Evolutionary conservation across 2,329 filamentous ascomycete species (phyloP).

Genomic region (Parafenestella ontariensis): DNA sequence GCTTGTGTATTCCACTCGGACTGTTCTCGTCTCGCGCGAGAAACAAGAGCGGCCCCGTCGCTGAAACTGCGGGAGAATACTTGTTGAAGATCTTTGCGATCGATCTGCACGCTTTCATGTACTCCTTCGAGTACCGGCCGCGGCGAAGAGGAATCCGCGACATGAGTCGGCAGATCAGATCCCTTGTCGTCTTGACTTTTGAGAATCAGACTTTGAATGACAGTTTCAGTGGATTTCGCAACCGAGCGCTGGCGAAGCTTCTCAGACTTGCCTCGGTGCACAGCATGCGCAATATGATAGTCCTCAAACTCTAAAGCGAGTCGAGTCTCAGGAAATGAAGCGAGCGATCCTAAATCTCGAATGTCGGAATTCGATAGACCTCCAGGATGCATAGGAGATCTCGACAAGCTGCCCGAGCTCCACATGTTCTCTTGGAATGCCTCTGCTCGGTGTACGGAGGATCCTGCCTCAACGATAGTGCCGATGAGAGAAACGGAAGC

Average conservation of each 20-base stretch:
- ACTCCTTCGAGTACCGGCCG: background rate
- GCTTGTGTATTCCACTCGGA: constrained; percentile 6
- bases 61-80: constrained; percentile 8
- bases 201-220: constrained; percentile 7
- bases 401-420: constrained; percentile 5
- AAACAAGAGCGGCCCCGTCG: constrained; percentile 1
- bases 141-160: no score
- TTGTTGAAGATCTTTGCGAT: constrained; percentile 1
- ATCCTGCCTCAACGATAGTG: constrained; percentile 10
- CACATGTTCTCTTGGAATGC: constrained; percentile 9
- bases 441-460: constrained; percentile 12
- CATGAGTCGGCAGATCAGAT: no score
- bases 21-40: background rate
- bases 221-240: constrained; percentile 8
- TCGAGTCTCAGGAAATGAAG: background rate
- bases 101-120: background rate
- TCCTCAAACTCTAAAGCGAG: constrained; percentile 8
- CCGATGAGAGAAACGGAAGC: constrained; percentile 13
- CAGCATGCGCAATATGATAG: constrained; percentile 5
- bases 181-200: background rate
- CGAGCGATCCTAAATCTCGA: constrained; percentile 3
- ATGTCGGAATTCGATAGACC: constrained; percentile 10
- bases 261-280: constrained; percentile 9
- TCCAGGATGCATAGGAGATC: constrained; percentile 15
- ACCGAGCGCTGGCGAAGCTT: constrained; percentile 10